phyloP scores from a whole-genome alignment of 768 basidiomycete genomes.

The Paxillus ammoniavirescens region DNA sequence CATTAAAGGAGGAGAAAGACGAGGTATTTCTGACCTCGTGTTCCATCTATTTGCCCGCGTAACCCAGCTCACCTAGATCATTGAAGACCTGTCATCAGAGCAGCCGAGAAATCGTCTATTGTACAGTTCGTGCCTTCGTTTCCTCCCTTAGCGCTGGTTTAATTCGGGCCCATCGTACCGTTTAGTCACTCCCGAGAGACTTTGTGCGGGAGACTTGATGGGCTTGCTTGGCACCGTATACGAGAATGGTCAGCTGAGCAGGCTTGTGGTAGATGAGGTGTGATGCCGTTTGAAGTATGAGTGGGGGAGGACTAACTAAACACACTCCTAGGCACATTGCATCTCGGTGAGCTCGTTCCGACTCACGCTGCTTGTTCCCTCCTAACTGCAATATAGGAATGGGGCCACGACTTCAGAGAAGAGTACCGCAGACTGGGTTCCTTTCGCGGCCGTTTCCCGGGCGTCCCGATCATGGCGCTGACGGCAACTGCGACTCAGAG shows the following conservation, averaged over 20 bases:
- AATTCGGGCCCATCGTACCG: neutral
- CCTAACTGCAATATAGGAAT: constrained; percentile 51
- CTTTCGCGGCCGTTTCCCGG: constrained; percentile 63
- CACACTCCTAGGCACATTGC: constrained; percentile 64
- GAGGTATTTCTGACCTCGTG: constrained; percentile 37
- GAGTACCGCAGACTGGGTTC: constrained; percentile 72
- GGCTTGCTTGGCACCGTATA: constrained; percentile 50
- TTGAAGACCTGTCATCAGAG: constrained; percentile 57
- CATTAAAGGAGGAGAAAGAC: constrained; percentile 48
- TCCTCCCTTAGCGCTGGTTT: neutral
- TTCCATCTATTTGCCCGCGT: neutral
- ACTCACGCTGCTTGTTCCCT: neutral
- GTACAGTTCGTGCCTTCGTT: constrained; percentile 54
- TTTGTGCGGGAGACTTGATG: constrained; percentile 55
- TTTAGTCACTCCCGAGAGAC: constrained; percentile 75
- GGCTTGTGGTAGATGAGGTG: constrained; percentile 83
- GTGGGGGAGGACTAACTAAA: constrained; percentile 3
- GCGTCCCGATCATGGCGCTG: constrained; percentile 83
- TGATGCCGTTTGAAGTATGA: constrained; percentile 9
- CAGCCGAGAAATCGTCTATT: constrained; percentile 60
- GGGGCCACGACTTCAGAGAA: constrained; percentile 79
- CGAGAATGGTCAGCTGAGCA: constrained; percentile 56
- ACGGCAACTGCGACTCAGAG: constrained; percentile 78
- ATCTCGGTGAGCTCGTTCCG: constrained; percentile 57
- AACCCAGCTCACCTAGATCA: constrained; percentile 44